Percentiles rank a stretch among this genome's conserved stretches.
Conservation (phyloP, 2,329 filamentous ascomycete genomes). For the Fusarium humuli region DNA sequence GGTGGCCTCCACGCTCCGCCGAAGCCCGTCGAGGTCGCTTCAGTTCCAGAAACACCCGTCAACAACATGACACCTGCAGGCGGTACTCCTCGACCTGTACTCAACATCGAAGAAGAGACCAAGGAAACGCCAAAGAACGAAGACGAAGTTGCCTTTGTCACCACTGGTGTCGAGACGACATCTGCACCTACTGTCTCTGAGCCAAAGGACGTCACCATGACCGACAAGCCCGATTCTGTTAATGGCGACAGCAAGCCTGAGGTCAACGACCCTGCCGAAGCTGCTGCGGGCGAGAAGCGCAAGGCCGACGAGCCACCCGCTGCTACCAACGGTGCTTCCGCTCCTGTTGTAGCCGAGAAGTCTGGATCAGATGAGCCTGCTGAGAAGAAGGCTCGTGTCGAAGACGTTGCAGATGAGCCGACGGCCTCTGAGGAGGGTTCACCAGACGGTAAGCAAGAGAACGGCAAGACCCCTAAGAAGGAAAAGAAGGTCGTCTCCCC, state of each 20-base stretch:
- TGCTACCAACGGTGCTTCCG: conserved; percentile 34
- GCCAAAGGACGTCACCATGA: conserved; percentile 37
- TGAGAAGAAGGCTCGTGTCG: conserved; percentile 57
- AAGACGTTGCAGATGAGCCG: conserved; percentile 46
- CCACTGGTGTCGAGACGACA: conserved; percentile 43
- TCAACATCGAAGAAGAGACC: conserved; percentile 50
- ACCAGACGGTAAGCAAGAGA: conserved; percentile 47
- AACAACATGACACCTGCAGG: conserved; percentile 51
- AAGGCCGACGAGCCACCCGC: conserved; percentile 54
- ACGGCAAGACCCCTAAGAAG: conserved; percentile 48
- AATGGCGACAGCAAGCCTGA: conserved; percentile 38
- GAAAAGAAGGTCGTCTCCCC: conserved; percentile 53
- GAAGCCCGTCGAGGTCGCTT: conserved; percentile 53
- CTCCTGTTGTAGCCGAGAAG: conserved; percentile 29
- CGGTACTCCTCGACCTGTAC: conserved; percentile 52
- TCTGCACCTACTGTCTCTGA: conserved; percentile 37
- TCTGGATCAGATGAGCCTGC: conserved; percentile 47
- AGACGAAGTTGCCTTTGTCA: conserved; percentile 43
- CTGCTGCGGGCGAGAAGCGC: conserved; percentile 51
- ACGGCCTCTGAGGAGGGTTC: conserved; percentile 30
- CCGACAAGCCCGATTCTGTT: conserved; percentile 23
- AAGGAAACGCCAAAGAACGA: conserved; percentile 43
- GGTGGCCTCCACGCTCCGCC: conserved; percentile 39
- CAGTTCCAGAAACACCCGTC: conserved; percentile 53
- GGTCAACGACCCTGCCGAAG: conserved; percentile 35